phyloP scores from a whole-genome alignment of 345 rosid genomes.

The Euphorbia pulcherrima region DNA sequence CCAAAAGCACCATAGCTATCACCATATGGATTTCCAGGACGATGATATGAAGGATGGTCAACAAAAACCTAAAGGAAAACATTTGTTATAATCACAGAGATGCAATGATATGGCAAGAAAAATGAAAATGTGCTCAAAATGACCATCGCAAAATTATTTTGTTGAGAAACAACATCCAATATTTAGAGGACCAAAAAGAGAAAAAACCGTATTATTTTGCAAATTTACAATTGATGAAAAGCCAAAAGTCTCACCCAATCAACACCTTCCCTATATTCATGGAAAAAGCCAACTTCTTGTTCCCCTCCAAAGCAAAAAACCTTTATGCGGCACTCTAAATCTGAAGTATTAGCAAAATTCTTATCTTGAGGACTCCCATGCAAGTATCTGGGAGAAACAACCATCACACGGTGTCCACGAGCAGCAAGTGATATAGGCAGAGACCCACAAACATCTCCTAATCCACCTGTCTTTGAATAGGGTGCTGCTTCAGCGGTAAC shows the following conservation, averaged over 20 bases:
- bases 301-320: conserved; percentile 68
- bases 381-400: conserved; percentile 74
- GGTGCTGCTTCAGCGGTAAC: conserved; percentile 94
- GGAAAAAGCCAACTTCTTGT: conserved; percentile 81
- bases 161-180: neutral
- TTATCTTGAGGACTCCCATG: conserved; percentile 58
- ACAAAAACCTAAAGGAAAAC: conserved; percentile 61
- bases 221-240: conserved; percentile 5
- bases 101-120: neutral
- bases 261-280: conserved; percentile 82
- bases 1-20: conserved; percentile 78
- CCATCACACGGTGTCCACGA: conserved; percentile 94
- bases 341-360: conserved; percentile 44
- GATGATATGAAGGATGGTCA: conserved; percentile 75
- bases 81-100: conserved; percentile 2
- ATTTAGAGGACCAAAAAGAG: neutral
- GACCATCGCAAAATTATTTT: neutral
- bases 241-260: conserved; percentile 66
- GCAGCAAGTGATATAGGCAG: conserved; percentile 74
- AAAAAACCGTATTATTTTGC: neutral
- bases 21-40: conserved; percentile 95
- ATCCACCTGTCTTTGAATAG: conserved; percentile 94
- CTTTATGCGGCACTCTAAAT: conserved; percentile 39
- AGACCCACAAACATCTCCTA: conserved; percentile 97
- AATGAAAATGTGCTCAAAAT: conserved; percentile 1